phyloP scores from a whole-genome alignment of 345 rosid species.

The Ailanthus altissimus region DNA sequence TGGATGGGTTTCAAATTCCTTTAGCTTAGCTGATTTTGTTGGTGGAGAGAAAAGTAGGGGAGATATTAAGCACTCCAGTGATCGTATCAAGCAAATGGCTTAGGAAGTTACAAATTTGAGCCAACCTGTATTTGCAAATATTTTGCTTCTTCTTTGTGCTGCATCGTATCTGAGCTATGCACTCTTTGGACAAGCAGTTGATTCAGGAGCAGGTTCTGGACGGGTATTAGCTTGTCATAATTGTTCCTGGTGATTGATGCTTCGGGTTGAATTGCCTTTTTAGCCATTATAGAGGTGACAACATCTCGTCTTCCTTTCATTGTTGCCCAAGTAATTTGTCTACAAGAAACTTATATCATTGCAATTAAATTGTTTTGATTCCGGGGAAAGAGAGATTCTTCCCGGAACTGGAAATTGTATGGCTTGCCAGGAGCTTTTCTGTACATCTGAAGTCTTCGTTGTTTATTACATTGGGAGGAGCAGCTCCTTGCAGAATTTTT shows the following conservation, averaged over 20 bases:
- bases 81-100: slow-evolving; percentile 9
- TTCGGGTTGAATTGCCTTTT: not conserved
- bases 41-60: not conserved
- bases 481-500: not conserved
- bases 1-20: slow-evolving; percentile 10
- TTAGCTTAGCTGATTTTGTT: slow-evolving; percentile 5
- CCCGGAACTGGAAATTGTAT: not conserved
- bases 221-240: not conserved
- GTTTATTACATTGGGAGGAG: no score
- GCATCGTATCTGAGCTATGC: not conserved
- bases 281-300: not conserved
- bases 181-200: no score
- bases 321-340: not conserved
- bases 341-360: not conserved
- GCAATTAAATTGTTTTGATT: not conserved
- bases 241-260: no score
- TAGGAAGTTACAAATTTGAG: not conserved
- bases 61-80: not conserved
- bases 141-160: not conserved
- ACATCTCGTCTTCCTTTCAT: not conserved
- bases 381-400: not conserved
- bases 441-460: not conserved
- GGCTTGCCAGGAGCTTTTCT: not conserved
- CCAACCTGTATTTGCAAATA: not conserved
- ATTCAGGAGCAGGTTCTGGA: no score